phyloP scores from a whole-genome alignment of 2,329 filamentous ascomycete species.

The Diaporthe nobilis region DNA sequence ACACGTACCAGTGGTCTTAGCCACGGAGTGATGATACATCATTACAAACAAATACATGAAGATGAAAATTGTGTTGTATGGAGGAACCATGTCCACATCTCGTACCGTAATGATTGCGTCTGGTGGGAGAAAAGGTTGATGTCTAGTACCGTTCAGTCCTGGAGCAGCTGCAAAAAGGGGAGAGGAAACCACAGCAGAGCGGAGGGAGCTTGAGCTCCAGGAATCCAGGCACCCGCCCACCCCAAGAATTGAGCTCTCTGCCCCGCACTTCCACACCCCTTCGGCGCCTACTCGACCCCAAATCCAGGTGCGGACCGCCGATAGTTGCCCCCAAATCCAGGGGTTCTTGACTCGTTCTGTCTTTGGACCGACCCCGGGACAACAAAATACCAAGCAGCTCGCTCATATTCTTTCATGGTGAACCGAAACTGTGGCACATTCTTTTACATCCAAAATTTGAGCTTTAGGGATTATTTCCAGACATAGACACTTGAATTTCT shows the following conservation, averaged over 20 bases:
- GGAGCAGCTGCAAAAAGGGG: background rate
- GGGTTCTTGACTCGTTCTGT: background rate
- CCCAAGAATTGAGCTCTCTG: conserved; percentile 12
- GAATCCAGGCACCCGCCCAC: conserved; percentile 24
- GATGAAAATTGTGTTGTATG: no score
- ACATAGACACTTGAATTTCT: background rate
- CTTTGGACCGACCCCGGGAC: background rate
- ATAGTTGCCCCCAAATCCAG: conserved; percentile 8
- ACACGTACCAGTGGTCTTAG: conserved; percentile 18
- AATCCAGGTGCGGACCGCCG: conserved; percentile 15
- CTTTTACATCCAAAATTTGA: background rate
- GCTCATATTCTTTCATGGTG: background rate
- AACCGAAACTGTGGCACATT: background rate
- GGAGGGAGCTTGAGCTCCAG: background rate
- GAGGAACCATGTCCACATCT: background rate
- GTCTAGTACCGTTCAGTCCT: background rate
- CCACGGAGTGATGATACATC: conserved; percentile 32
- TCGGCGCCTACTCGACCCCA: background rate
- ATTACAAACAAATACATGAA: conserved; percentile 15
- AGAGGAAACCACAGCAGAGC: background rate
- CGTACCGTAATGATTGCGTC: background rate
- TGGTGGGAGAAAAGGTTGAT: background rate
- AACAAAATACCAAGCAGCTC: conserved; percentile 9
- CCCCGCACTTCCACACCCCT: conserved; percentile 20
- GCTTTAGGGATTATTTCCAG: background rate